Evolutionary conservation across 108 stramenopile genomes (phyloP).

Genomic region (Nannochloropsis oceanica): DNA sequence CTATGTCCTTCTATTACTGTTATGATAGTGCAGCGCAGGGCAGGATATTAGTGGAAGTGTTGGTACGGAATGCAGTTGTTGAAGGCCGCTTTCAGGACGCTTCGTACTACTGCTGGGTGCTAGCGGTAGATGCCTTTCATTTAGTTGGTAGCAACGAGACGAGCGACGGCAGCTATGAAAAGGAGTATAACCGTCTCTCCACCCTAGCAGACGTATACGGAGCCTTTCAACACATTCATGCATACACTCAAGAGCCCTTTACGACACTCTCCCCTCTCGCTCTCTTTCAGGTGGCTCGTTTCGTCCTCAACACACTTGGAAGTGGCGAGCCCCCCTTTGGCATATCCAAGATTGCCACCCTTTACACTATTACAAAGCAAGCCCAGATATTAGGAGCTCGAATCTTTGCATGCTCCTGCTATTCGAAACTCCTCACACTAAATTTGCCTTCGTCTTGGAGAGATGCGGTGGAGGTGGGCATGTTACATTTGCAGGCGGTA

Average conservation of each 20-base stretch:
- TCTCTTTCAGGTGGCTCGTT: not conserved
- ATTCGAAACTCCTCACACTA: not conserved
- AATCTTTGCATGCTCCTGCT: not conserved
- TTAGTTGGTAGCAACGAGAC: not conserved
- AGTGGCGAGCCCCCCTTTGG: not conserved
- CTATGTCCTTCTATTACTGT: not conserved
- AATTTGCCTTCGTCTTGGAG: constrained; percentile 36
- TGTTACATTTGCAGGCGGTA: constrained; percentile 43
- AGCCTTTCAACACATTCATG: not conserved
- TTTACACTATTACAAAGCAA: not conserved
- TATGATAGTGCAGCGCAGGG: not conserved
- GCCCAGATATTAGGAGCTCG: not conserved
- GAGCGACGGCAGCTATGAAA: not conserved
- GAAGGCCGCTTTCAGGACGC: not conserved
- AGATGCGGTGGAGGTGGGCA: constrained; percentile 46
- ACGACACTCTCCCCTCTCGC: not conserved
- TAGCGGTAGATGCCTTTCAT: not conserved
- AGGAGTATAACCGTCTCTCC: not conserved
- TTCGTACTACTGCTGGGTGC: not conserved
- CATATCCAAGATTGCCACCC: not conserved
- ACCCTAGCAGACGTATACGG: not conserved
- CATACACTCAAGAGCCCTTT: not conserved
- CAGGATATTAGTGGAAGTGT: not conserved
- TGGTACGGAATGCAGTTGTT: not conserved
- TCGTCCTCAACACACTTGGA: not conserved